phyloP scores from a whole-genome alignment of 148 eudicot genomes.

The Fallopia convolvulus region DNA sequence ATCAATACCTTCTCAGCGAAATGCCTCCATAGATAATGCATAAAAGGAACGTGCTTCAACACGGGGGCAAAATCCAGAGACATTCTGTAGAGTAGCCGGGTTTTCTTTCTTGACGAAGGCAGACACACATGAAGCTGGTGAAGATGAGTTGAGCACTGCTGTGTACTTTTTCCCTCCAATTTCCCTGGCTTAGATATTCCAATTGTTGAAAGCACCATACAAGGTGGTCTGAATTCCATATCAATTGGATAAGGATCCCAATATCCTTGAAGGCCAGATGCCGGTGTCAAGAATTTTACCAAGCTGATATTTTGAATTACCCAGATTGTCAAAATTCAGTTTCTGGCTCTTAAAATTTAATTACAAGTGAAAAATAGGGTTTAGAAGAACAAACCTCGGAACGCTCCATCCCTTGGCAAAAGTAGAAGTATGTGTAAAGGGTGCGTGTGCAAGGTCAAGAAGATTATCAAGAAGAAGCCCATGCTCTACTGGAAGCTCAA shows the following conservation, averaged over 20 bases:
- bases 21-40: conserved; percentile 73
- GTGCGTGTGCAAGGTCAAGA: conserved; percentile 95
- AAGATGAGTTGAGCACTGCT: conserved; percentile 89
- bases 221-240: conserved; percentile 94
- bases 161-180: conserved; percentile 75
- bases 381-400: conserved; percentile 49
- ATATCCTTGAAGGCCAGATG: conserved; percentile 80
- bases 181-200: conserved; percentile 97
- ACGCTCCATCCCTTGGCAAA: conserved; percentile 97
- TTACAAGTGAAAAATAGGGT: neutral
- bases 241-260: conserved; percentile 99
- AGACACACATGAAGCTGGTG: conserved; percentile 95
- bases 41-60: conserved; percentile 74
- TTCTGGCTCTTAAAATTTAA: neutral
- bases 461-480: conserved; percentile 93
- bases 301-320: conserved; percentile 38
- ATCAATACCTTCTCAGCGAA: conserved; percentile 69
- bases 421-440: conserved; percentile 89
- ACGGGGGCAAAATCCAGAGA: conserved; percentile 90
- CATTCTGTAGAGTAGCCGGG: conserved; percentile 91
- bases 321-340: neutral
- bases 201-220: conserved; percentile 94
- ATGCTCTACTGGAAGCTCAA: conserved; percentile 96
- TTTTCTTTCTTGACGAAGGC: conserved; percentile 76
- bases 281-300: conserved; percentile 90